A percentile compares a stretch with the other conserved stretches of the same genome.
phyloP scores from a whole-genome alignment of 2,329 filamentous ascomycete genomes.

The Fusarium pilosicola region DNA sequence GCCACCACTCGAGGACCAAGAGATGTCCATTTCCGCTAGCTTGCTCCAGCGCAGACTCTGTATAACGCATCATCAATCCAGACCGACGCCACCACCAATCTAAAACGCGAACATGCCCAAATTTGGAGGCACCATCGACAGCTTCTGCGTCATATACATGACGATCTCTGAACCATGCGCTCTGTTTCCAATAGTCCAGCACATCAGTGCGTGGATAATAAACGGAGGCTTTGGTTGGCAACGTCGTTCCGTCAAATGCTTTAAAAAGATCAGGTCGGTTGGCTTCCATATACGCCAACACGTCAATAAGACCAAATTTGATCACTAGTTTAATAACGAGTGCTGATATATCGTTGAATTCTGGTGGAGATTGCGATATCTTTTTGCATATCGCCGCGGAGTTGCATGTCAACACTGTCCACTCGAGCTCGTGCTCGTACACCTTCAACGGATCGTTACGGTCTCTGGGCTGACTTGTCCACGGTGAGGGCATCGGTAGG shows the following conservation, averaged over 20 bases:
- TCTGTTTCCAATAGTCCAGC: constrained; percentile 90
- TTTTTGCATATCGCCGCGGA: constrained; percentile 78
- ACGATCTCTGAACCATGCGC: constrained; percentile 82
- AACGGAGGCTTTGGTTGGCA: constrained; percentile 88
- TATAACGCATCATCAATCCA: constrained; percentile 83
- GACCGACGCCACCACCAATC: constrained; percentile 91
- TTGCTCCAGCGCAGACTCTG: constrained; percentile 86
- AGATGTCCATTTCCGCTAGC: constrained; percentile 86
- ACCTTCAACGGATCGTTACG: constrained; percentile 73
- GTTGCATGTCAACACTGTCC: constrained; percentile 80
- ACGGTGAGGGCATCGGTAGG: constrained; percentile 76
- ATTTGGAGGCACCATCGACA: constrained; percentile 85
- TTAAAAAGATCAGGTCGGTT: constrained; percentile 80
- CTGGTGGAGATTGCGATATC: constrained; percentile 75
- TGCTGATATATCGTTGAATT: constrained; percentile 77
- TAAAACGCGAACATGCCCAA: constrained; percentile 84
- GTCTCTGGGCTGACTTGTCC: constrained; percentile 69
- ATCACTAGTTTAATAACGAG: constrained; percentile 89
- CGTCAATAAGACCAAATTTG: constrained; percentile 84
- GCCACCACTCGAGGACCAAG: constrained; percentile 94
- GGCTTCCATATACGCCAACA: constrained; percentile 74
- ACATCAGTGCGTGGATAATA: constrained; percentile 87
- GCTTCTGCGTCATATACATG: constrained; percentile 83
- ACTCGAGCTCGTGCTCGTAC: constrained; percentile 83
- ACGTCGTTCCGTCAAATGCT: constrained; percentile 83